Evolutionary conservation across 2,329 filamentous ascomycete species (phyloP).

Genomic region (Exophiala viscosa): DNA sequence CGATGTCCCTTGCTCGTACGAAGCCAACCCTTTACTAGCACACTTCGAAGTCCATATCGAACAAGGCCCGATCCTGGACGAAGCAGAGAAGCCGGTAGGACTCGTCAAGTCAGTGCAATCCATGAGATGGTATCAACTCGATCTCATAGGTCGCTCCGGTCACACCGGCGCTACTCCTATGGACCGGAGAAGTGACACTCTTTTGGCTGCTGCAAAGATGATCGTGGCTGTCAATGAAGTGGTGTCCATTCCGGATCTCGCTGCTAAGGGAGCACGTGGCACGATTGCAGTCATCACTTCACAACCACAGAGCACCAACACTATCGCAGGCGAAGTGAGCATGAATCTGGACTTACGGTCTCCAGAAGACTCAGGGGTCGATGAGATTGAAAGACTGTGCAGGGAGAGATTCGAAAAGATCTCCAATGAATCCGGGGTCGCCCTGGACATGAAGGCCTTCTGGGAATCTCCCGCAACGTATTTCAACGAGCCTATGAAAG

Average conservation of each 20-base stretch:
- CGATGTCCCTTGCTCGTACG: constrained; percentile 45
- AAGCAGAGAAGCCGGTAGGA: constrained; percentile 61
- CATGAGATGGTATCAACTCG: constrained; percentile 69
- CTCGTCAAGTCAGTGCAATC: constrained; percentile 70
- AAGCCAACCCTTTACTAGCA: constrained; percentile 63
- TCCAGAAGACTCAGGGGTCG: constrained; percentile 2
- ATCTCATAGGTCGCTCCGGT: constrained; percentile 62
- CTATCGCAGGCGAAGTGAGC: constrained; percentile 16
- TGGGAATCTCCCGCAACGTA: constrained; percentile 9
- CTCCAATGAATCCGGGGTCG: background rate
- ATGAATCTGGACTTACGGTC: constrained; percentile 18
- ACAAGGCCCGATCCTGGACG: constrained; percentile 72
- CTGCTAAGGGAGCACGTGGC: constrained; percentile 56
- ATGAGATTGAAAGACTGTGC: constrained; percentile 1
- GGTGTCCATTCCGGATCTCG: constrained; percentile 37
- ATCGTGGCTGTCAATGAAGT: constrained; percentile 63
- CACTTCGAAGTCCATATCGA: constrained; percentile 86
- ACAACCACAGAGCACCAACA: constrained; percentile 19
- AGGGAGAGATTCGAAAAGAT: constrained; percentile 7
- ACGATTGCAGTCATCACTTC: constrained; percentile 46
- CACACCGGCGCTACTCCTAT: constrained; percentile 74
- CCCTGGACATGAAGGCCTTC: constrained; percentile 2
- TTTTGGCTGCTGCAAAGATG: constrained; percentile 64
- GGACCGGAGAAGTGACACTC: constrained; percentile 61
- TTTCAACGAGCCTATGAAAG: constrained; percentile 7